A percentile compares a stretch with the other conserved stretches of the same genome.
phyloP scores from a whole-genome alignment of 495 filamentous ascomycete species.

The Wilcoxina mikolae region DNA sequence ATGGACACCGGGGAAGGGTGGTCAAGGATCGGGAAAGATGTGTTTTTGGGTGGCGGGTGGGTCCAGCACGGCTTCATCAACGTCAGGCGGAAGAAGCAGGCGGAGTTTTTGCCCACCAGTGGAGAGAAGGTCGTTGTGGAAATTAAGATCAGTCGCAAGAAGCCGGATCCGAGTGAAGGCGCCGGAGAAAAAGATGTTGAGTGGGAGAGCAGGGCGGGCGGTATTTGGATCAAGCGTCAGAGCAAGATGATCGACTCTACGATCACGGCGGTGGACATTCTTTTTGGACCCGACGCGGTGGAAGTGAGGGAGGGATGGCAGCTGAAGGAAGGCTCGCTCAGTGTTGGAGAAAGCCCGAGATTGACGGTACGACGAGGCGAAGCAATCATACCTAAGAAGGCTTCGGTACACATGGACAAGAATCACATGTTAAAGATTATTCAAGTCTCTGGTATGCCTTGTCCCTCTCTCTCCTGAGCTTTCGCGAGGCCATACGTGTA shows the following conservation, averaged over 20 bases:
- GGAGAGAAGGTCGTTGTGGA: conserved; percentile 73
- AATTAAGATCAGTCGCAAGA: conserved; percentile 59
- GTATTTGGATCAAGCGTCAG: conserved; percentile 77
- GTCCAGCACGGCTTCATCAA: conserved; percentile 69
- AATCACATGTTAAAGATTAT: conserved; percentile 96
- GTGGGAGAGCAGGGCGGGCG: conserved; percentile 70
- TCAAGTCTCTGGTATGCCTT: conserved; percentile 47
- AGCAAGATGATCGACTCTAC: conserved; percentile 53
- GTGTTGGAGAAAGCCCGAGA: conserved; percentile 44
- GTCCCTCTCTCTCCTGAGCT: neutral
- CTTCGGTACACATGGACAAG: conserved; percentile 59
- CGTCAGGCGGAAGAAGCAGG: conserved; percentile 73
- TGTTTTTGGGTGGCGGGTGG: conserved; percentile 62
- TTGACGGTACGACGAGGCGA: conserved; percentile 63
- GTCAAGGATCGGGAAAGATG: conserved; percentile 82
- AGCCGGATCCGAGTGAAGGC: conserved; percentile 47
- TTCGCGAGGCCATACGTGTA: neutral
- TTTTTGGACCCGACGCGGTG: conserved; percentile 87
- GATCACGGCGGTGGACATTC: conserved; percentile 72
- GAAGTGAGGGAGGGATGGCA: conserved; percentile 76
- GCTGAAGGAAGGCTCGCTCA: conserved; percentile 42
- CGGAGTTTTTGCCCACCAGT: conserved; percentile 49
- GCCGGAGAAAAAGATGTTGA: conserved; percentile 41
- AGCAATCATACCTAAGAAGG: conserved; percentile 43
- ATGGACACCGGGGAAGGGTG: conserved; percentile 53